Evolutionary conservation across 192 early-diverging fungal species (phyloP), one percentile per base, ranked within the genome.

Genomic region (Dispira simplex): DNA sequence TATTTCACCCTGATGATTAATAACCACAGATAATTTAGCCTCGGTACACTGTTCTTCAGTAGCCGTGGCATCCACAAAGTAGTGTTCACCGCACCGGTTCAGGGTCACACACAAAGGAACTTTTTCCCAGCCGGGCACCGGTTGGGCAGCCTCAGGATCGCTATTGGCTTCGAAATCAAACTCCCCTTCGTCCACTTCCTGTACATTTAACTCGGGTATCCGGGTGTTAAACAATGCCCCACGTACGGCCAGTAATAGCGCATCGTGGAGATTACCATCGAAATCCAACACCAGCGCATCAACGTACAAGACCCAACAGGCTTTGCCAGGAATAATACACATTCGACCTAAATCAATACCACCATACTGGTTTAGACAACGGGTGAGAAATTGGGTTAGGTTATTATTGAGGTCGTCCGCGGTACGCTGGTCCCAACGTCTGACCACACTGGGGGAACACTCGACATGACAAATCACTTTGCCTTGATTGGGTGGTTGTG

Each of bases 151-250:
- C 47, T 94, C 91, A 13, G 83, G 77, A 69, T 90, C 87, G 68
- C 95, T 93, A 44, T 88, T 81, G n/a, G 96, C 82, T 28, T 95
- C 93, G 72, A 95, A 94, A 58, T 97, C 95, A 46, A 84, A 76
- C 63, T 84, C 79, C 52, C 82, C 74, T 0, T 90, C 91, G 67
- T 92, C 81, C 25, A 87, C 65, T 26, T 87, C 84, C 72, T 93
- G 86, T 9, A 97, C 83, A 5, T 83, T 79, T 23, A 87, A 88
- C 46, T 88, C 83, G 28, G 95, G 92, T 53, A 96, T 81, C 66
- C 77, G 75, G 16, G 96, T 93, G 66, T 93, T 88, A 69, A 77
- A 73, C n/a, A 99, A 74, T 25, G 96, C 95, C 0, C 90, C 96
- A 11, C 92, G 77, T 8, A 83, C 80, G 20, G 92, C 91, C 73